Conservation (phyloP, 768 basidiomycete genomes). For the Naematelia encephala region DNA sequence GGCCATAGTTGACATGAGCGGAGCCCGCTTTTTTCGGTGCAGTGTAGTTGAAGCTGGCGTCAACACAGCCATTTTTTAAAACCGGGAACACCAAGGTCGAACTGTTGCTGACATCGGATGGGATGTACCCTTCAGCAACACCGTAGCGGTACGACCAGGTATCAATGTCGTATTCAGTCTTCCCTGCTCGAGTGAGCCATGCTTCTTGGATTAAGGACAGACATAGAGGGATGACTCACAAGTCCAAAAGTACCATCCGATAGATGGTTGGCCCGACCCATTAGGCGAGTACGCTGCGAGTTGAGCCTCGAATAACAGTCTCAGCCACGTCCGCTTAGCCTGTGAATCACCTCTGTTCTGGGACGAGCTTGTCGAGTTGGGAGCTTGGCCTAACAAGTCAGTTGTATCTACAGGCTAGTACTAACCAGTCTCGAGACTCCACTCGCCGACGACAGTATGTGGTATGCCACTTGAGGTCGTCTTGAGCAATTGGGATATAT, state of each 20-base stretch:
- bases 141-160: conserved; percentile 46
- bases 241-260: conserved; percentile 50
- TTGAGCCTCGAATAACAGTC: conserved; percentile 48
- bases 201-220: neutral
- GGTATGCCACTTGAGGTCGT: conserved; percentile 12
- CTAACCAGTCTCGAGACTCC: conserved; percentile 47
- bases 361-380: conserved; percentile 20
- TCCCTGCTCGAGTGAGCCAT: conserved; percentile 26
- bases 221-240: conserved; percentile 29
- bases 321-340: conserved; percentile 46
- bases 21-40: conserved; percentile 26
- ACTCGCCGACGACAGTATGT: conserved; percentile 43
- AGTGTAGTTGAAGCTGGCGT: conserved; percentile 39
- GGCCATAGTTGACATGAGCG: neutral
- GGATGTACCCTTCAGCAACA: conserved; percentile 42
- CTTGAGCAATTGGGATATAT: conserved; percentile 36
- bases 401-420: neutral
- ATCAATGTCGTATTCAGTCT: conserved; percentile 43
- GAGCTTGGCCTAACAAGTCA: conserved; percentile 12
- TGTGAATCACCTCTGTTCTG: conserved; percentile 25
- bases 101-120: conserved; percentile 40
- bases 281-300: conserved; percentile 42
- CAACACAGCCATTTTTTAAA: conserved; percentile 42
- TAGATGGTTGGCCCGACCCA: conserved; percentile 23
- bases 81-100: conserved; percentile 41